These are phyloP conservation scores for Vaccinium vitisidaea DNA, from an alignment of 148 eudicot species.

Conservation along the genomic window DNA sequence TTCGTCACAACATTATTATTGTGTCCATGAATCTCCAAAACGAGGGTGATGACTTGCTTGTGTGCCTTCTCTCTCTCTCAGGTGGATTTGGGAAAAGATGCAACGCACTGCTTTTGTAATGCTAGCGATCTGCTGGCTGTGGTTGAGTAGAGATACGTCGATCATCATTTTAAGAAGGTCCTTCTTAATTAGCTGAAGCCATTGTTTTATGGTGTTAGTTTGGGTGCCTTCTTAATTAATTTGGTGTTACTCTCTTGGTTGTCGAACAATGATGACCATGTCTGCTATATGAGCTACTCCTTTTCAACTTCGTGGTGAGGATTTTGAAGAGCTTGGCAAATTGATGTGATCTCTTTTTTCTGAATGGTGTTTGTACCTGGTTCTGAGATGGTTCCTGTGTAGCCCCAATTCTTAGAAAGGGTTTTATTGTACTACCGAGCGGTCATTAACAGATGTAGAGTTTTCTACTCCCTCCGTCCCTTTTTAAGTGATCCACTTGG, in stretches of 20 bases:
- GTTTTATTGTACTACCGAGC: no score
- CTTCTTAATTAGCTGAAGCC: not conserved
- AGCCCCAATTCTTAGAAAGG: no score
- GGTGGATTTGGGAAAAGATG: constrained; percentile 59
- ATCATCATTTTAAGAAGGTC: not conserved
- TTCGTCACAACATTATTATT: not conserved
- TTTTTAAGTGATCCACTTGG: no score
- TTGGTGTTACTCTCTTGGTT: not conserved
- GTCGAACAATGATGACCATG: not conserved
- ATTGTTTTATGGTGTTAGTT: constrained; percentile 11
- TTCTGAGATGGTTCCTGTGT: not conserved
- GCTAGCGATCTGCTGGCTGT: constrained; percentile 78
- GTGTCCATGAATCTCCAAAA: not conserved
- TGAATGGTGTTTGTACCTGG: not conserved
- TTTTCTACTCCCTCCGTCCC: no score
- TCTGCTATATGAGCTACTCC: not conserved
- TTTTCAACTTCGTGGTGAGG: not conserved
- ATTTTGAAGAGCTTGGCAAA: not conserved
- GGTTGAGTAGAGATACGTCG: constrained; percentile 48
- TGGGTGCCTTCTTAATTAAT: not conserved
- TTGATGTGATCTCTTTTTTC: not conserved
- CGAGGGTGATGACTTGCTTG: constrained; percentile 1
- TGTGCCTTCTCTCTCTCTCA: constrained; percentile 16
- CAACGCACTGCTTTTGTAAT: constrained; percentile 70
- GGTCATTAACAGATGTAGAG: no score